Evolutionary conservation across 768 basidiomycete genomes (phyloP), one percentile per base, ranked within the genome.

Genomic region (Amanita muscaria): DNA sequence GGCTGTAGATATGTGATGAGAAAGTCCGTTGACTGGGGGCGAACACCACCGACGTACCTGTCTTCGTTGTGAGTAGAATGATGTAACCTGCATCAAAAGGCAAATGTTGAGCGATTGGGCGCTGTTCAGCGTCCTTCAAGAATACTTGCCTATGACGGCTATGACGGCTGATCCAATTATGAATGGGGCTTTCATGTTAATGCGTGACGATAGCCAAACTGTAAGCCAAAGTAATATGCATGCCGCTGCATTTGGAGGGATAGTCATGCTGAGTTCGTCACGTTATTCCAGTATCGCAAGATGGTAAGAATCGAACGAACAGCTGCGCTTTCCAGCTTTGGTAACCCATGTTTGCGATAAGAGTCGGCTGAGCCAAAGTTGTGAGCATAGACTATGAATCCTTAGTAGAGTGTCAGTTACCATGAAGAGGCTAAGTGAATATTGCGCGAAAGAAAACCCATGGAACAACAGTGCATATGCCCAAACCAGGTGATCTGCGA

Each of bases 391-490:
- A 10, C 19, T 7, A 36, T 10, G n/a, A 18, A 25, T 11, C n/a
- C 9, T 14, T 5, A 27, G n/a, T 15, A 22, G 4, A 33, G 19
- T 11, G 8, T 39, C 15, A 14, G 64, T 24, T 53, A 73, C 74
- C 69, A 79, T 49, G 59, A 80, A 80, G 5, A 81, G 59, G 56
- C 74, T 76, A 49, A 78, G 53, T 12, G 77, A 76, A 53, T 78
- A 79, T 16, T 75, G 52, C 8, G 72, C 76, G 50, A 77, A 79
- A 2, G 79, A 72, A 51, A 74, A 78, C 1, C 74, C 77, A 48
- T 80, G 79, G 59, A 80, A 80, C 1, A 80, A 61, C 15, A 78
- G 52, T 0, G 75, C 75, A 54, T 81, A 81, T 3, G 63, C 72
- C 74, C 77, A 79, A 11, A 77, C 73, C 12, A 80, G 61, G 46